Conservation (phyloP, 2,329 filamentous ascomycete species). For the Colletotrichum acutatum region DNA sequence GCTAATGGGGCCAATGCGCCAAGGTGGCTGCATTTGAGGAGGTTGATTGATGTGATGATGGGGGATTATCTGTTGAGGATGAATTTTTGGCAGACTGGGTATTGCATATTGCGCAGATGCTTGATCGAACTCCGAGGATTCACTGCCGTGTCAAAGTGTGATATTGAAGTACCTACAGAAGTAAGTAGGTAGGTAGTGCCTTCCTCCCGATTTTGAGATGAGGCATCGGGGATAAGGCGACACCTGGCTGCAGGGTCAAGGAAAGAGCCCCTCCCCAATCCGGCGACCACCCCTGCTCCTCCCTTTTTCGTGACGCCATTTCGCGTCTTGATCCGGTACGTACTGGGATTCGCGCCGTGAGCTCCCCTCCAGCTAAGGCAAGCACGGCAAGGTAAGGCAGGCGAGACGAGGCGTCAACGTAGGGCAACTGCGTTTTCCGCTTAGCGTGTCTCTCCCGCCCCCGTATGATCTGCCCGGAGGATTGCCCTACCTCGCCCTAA, state of each 20-base stretch:
- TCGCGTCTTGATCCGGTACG: constrained; percentile 21
- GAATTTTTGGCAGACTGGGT: too few species aligned
- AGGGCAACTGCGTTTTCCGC: constrained; percentile 10
- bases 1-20: not conserved
- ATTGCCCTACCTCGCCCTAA: constrained; percentile 6
- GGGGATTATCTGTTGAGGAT: too few species aligned
- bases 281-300: not conserved
- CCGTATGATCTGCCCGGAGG: constrained; percentile 32
- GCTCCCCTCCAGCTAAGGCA: constrained; percentile 18
- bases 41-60: not conserved
- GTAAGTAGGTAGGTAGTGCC: too few species aligned
- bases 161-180: too few species aligned
- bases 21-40: not conserved
- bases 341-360: constrained; percentile 1
- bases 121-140: too few species aligned
- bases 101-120: too few species aligned
- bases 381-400: constrained; percentile 11
- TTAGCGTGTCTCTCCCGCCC: constrained; percentile 30
- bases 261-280: not conserved
- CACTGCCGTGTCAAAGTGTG: too few species aligned
- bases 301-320: constrained; percentile 27
- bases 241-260: not conserved
- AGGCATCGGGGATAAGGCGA: not conserved
- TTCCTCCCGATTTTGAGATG: not conserved
- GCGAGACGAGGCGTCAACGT: constrained; percentile 10